phyloP scores from a whole-genome alignment of 352 stramenopile species.

The Phytophthora multivora region DNA sequence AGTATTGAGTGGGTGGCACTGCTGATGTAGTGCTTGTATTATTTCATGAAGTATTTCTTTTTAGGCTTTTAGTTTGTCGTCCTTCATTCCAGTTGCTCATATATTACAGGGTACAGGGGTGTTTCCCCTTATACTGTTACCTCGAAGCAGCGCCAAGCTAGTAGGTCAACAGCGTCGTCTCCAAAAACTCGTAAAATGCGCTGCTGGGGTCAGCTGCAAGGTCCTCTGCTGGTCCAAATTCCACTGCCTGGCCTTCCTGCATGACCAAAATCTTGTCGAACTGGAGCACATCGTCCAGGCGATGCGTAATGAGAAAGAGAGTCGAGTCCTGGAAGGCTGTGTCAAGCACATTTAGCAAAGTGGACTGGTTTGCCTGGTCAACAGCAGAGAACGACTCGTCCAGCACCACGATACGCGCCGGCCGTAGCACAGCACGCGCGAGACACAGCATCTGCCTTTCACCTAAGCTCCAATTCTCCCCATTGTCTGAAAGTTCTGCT shows the following conservation, averaged over 20 bases:
- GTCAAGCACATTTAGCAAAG: constrained; percentile 84
- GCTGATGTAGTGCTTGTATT: constrained; percentile 1
- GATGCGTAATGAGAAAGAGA: constrained; percentile 96
- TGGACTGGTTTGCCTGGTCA: constrained; percentile 56
- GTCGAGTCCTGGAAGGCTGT: constrained; percentile 92
- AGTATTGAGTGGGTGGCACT: background rate
- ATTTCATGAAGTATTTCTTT: background rate
- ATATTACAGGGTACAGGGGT: no score
- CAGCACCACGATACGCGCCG: constrained; percentile 88
- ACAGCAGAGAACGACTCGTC: constrained; percentile 87
- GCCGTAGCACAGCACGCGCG: constrained; percentile 91
- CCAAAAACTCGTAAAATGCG: constrained; percentile 55
- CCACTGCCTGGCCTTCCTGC: constrained; percentile 35
- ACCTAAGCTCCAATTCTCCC: constrained; percentile 95
- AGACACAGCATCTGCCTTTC: constrained; percentile 97
- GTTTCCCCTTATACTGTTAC: no score
- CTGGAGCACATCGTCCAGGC: constrained; percentile 90
- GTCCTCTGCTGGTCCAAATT: constrained; percentile 49
- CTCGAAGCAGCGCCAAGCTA: background rate
- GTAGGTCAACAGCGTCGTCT: constrained; percentile 52
- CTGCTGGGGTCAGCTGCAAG: constrained; percentile 43
- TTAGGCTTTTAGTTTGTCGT: no score
- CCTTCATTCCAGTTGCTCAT: no score
- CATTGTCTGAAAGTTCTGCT: constrained; percentile 78
- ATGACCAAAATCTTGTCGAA: constrained; percentile 48